Conservation (phyloP, 495 filamentous ascomycete species). For the Platismatia glauca region DNA sequence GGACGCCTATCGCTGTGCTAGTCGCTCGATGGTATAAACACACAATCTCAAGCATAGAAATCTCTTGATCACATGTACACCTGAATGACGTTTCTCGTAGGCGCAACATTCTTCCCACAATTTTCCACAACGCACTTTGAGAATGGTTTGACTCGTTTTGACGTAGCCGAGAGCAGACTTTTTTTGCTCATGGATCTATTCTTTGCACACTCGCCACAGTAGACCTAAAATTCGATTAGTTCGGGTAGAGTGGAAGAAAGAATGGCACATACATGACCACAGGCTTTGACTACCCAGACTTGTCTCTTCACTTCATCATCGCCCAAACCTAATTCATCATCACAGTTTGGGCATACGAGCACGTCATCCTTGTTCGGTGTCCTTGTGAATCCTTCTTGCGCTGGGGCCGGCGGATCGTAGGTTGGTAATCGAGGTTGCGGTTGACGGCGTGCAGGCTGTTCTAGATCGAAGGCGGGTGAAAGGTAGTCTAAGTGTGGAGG, state of each 20-base stretch:
- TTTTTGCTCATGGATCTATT: slow-evolving; percentile 38
- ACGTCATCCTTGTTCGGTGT: slow-evolving; percentile 52
- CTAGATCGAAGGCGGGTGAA: slow-evolving; percentile 26
- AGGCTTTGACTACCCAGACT: slow-evolving; percentile 64
- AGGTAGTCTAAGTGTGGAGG: slow-evolving; percentile 28
- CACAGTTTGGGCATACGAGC: slow-evolving; percentile 64
- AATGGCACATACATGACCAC: slow-evolving; percentile 60
- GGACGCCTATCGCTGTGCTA: slow-evolving; percentile 15
- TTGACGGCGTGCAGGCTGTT: slow-evolving; percentile 23
- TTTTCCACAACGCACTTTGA: slow-evolving; percentile 43
- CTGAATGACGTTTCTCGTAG: slow-evolving; percentile 37
- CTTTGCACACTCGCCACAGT: slow-evolving; percentile 58
- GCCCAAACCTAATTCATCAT: slow-evolving; percentile 54
- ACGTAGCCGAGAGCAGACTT: slow-evolving; percentile 21
- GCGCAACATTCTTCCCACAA: slow-evolving; percentile 36
- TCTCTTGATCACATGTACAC: slow-evolving; percentile 36
- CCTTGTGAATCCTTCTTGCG: slow-evolving; percentile 56
- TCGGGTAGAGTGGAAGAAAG: slow-evolving; percentile 4
- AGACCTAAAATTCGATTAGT: slow-evolving; percentile 42
- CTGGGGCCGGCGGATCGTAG: slow-evolving; percentile 51
- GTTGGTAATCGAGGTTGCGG: slow-evolving; percentile 24
- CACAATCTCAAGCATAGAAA: background rate
- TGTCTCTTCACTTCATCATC: slow-evolving; percentile 51
- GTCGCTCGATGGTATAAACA: background rate
- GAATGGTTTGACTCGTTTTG: slow-evolving; percentile 27